Evolutionary conservation across 805 yeast genomes (phyloP).

Genomic region (Candida arabinofermentans): DNA sequence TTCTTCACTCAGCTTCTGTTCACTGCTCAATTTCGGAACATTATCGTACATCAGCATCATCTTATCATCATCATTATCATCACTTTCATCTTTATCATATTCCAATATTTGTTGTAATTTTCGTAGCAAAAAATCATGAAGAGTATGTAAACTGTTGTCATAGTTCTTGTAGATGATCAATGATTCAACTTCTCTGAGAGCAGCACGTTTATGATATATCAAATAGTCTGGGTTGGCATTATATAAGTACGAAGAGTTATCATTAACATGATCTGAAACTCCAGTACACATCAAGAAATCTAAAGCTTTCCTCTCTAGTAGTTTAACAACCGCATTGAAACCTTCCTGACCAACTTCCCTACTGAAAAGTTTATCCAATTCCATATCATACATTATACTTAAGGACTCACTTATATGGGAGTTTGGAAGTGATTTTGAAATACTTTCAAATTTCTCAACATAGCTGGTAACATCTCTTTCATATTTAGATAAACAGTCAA

Average conservation of each 20-base stretch:
- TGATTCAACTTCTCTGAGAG: slow-evolving; percentile 16
- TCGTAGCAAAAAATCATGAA: slow-evolving; percentile 13
- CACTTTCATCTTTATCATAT: slow-evolving; percentile 16
- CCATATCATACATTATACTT: slow-evolving; percentile 7
- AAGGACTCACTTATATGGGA: slow-evolving; percentile 3
- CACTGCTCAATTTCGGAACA: background rate
- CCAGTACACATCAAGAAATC: slow-evolving; percentile 17
- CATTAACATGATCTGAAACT: slow-evolving; percentile 18
- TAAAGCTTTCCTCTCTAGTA: slow-evolving; percentile 8
- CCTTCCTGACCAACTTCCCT: slow-evolving; percentile 5
- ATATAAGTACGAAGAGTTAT: slow-evolving; percentile 15
- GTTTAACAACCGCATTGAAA: slow-evolving; percentile 10
- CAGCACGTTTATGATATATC: slow-evolving; percentile 7
- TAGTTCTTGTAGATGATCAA: slow-evolving; percentile 18
- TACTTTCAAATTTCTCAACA: slow-evolving; percentile 5
- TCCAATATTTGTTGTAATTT: slow-evolving; percentile 20
- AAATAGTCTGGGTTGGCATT: slow-evolving; percentile 19
- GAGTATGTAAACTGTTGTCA: slow-evolving; percentile 13
- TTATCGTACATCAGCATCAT: slow-evolving; percentile 11
- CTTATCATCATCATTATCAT: slow-evolving; percentile 15
- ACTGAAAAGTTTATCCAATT: slow-evolving; percentile 3
- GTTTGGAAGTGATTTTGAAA: slow-evolving; percentile 2
- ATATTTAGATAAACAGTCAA: slow-evolving; percentile 2
- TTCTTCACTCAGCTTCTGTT: slow-evolving; percentile 7
- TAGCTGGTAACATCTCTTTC: slow-evolving; percentile 8